Evolutionary conservation across 148 eudicot genomes (phyloP), one percentile per base, ranked within the genome.

Genomic region (Fagopyrum esculentum): DNA sequence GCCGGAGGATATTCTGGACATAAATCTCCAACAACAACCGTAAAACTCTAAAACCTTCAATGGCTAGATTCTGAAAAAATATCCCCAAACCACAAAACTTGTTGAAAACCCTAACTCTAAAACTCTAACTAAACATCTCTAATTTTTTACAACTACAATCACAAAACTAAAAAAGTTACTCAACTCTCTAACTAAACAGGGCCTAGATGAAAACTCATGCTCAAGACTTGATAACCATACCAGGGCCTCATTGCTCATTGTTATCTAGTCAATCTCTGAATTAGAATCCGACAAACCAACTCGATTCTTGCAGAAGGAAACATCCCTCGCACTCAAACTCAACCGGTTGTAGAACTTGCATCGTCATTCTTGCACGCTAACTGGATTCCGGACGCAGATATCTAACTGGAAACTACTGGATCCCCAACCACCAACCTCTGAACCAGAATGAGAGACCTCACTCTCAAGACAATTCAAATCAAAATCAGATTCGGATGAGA

Each of bases 321-420:
- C 45, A 56, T 43, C 69, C 48, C 82, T 79, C 6, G 76, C 82
- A 82, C 84, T 82, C 78, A 88, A 73, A 22, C 90, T 97, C 83
- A 96, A 82, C 83, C 80, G 77, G 35, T 83, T 75, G 49, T 86
- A 81, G 86, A 96, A 96, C 73, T 87, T 87, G 69, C 84, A 85
- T 0, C 98, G 83, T 60, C 99, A 89, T 52, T 94, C 85, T 30
- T 85, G 78, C 76, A 96, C 88, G 77, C 98, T 92, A 57, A 48
- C 74, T 2, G 90, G 95, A 54, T 82, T 83, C 68, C 79, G 82
- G 51, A 85, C 73, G 97, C 98, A 92, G 69, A 90, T 59, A 79
- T 88, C 91, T 74, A 85, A 92, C 46, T 81, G 80, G 10, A 76
- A 71, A 79, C 80, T 83, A 74, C 68, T 78, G 11, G 81, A 79